These are phyloP conservation scores for Arachis hypogaea DNA, from an alignment of 306 rosid species.

Conservation along the genomic window DNA sequence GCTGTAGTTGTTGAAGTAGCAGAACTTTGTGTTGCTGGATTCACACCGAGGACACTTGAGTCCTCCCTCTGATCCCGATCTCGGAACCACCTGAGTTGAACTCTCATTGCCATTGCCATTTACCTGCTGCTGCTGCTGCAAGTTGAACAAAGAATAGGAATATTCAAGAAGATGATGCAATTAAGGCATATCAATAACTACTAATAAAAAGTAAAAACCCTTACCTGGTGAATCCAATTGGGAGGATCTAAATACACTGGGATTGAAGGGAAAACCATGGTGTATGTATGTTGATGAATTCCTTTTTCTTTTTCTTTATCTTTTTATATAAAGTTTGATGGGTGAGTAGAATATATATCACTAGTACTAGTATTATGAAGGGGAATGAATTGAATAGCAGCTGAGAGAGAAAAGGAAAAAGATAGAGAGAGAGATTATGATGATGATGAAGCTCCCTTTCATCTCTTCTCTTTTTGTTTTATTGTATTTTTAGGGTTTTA, in stretches of 20 bases:
- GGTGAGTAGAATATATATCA: constrained; percentile 66
- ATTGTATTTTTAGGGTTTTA: constrained; percentile 64
- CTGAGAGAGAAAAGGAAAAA: constrained; percentile 45
- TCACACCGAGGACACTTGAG: constrained; percentile 81
- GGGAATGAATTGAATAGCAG: constrained; percentile 63
- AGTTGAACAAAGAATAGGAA: neutral
- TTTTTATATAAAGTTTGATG: constrained; percentile 74
- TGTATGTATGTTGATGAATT: constrained; percentile 3
- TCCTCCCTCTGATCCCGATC: constrained; percentile 41
- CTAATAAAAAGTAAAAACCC: constrained; percentile 31
- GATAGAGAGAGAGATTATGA: constrained; percentile 21
- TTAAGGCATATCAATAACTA: constrained; percentile 57
- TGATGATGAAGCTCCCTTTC: constrained; percentile 38
- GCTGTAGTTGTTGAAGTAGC: constrained; percentile 74
- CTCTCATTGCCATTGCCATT: constrained; percentile 12
- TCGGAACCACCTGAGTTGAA: constrained; percentile 35
- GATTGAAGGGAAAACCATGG: constrained; percentile 83
- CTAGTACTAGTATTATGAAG: constrained; percentile 3
- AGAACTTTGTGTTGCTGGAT: constrained; percentile 73
- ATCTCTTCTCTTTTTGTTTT: constrained; percentile 63
- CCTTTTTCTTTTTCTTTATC: constrained; percentile 44
- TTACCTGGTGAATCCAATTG: constrained; percentile 87
- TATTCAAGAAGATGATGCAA: constrained; percentile 51
- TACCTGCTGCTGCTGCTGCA: constrained; percentile 47
- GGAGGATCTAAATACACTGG: constrained; percentile 85